Evolutionary conservation across 2,329 filamentous ascomycete genomes (phyloP).

Genomic region (Dactylellina haptotyla): DNA sequence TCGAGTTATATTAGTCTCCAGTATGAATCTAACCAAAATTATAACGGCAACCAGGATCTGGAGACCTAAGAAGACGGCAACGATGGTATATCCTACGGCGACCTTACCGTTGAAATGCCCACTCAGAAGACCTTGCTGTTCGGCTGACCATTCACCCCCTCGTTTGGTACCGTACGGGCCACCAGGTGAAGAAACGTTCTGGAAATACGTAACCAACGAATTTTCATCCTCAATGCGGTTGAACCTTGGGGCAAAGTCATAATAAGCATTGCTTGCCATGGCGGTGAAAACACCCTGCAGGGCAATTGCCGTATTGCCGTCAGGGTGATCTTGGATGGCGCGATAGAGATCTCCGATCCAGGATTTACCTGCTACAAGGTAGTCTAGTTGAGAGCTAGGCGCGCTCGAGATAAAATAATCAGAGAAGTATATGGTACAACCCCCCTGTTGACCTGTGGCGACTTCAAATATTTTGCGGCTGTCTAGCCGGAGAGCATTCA

Average conservation of each 20-base stretch:
- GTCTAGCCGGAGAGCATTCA: conserved; percentile 1
- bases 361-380: not conserved
- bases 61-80: conserved; percentile 22
- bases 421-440: not conserved
- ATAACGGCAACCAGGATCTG: conserved; percentile 18
- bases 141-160: not conserved
- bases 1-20: conserved; percentile 14
- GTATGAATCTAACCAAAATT: conserved; percentile 26
- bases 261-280: conserved; percentile 17
- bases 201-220: conserved; percentile 6
- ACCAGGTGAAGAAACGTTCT: conserved; percentile 17
- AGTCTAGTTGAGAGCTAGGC: not conserved
- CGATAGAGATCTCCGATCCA: conserved; percentile 10
- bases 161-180: conserved; percentile 24
- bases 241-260: conserved; percentile 1
- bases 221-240: conserved; percentile 7
- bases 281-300: conserved; percentile 20
- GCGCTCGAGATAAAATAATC: conserved; percentile 1
- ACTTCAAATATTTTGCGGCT: not conserved
- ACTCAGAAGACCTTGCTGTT: conserved; percentile 21
- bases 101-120: not conserved
- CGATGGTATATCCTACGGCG: conserved; percentile 13
- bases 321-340: not conserved
- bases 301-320: not conserved
- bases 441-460: not conserved